Conservation (phyloP, 2,329 filamentous ascomycete genomes). For the Colletotrichum australisinense region DNA sequence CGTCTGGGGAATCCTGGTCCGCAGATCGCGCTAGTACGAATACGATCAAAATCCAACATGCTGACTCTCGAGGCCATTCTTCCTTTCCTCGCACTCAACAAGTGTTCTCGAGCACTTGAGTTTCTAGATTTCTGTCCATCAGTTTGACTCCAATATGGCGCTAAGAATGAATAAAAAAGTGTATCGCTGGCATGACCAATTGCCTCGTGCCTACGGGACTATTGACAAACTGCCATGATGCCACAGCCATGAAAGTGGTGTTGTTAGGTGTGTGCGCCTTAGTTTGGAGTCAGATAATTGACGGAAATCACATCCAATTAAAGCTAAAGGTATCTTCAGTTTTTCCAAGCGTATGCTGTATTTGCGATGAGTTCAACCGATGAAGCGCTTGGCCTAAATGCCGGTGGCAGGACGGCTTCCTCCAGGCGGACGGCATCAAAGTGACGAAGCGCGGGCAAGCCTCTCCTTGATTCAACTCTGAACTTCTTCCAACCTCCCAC, state of each 20-base stretch:
- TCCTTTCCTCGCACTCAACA: background rate
- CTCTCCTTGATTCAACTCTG: no score
- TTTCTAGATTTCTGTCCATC: background rate
- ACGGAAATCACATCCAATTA: background rate
- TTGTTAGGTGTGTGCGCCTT: background rate
- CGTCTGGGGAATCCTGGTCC: background rate
- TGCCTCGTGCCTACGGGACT: no score
- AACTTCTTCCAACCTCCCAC: background rate
- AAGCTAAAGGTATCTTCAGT: background rate
- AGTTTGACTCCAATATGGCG: background rate
- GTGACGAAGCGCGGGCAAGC: background rate
- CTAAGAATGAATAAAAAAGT: background rate
- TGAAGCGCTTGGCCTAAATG: background rate
- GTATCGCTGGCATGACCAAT: background rate
- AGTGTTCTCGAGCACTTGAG: background rate
- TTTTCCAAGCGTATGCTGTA: no score
- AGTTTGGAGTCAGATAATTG: background rate
- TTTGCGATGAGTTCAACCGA: background rate
- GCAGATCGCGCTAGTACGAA: background rate
- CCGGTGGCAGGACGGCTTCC: background rate
- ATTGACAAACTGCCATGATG: background rate
- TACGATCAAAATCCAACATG: background rate
- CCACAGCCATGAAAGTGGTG: background rate
- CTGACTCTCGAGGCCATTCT: background rate
- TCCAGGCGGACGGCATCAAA: background rate